Evolutionary conservation across 2,329 filamentous ascomycete species (phyloP), one percentile per base, ranked within the genome.

Genomic region (Pestalotiopsis sp.): DNA sequence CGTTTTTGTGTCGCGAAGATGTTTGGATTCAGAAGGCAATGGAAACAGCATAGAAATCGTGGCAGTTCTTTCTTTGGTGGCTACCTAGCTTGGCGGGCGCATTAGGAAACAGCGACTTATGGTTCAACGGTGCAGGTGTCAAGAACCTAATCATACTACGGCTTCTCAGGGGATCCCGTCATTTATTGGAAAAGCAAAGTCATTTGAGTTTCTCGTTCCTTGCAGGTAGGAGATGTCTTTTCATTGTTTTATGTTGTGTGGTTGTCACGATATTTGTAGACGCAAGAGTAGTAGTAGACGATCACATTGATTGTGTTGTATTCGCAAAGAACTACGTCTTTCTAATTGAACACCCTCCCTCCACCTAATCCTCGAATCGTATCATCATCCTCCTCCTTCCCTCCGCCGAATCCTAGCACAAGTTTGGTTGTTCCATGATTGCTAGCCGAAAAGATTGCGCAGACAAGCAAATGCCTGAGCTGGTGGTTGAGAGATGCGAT

Each of bases 271-370:
- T 9, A 11, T 7, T 52, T 52, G 45, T 17, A n/a, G 20, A 52
- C 6, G 45, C 31, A 36, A 52, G 3, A 52, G 4, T 52, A n/a
- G 4, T 23, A n/a, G 7, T 23, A 52, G n/a, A 52, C 45, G 45
- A 23, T 52, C 45, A 23, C 45, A 52, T 9, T 52, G 31, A 36
- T 52, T 52, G 45, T 52, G 17, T 41, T 38, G 14, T 62, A 39
- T 58, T 65, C 27, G 20, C 49, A 36, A 58, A 38, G 64, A 58
- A 58, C 64, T 65, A 65, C 36, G n/a, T 25, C 39, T 55, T 66
- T 55, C 13, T 67, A 66, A 60, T 66, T 36, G n/a, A 59, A 64
- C 64, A 66, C 52, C 65, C 57, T 62, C 59, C 65, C 57, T 67
- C 65, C 65, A 49, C 57, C 59, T 62, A 25, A 38, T 39, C 65